phyloP scores from a whole-genome alignment of 805 yeast genomes.

The Blastobotrys parvus region DNA sequence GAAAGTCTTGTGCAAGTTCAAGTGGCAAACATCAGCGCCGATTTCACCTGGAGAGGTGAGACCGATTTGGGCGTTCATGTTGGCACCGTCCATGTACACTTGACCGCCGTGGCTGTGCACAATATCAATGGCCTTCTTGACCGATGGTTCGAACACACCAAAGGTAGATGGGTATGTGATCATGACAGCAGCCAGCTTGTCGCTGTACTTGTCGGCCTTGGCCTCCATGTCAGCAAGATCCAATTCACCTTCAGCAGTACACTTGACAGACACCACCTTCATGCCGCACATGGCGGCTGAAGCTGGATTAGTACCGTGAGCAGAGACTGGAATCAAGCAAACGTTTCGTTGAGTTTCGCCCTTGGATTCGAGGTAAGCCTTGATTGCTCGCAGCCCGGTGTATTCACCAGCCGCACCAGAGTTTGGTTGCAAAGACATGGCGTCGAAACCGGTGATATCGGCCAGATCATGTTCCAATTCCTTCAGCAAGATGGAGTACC shows the following conservation, averaged over 20 bases:
- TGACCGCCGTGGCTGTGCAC: constrained; percentile 88
- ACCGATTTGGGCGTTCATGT: constrained; percentile 99
- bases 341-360: constrained; percentile 73
- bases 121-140: constrained; percentile 73
- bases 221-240: constrained; percentile 67
- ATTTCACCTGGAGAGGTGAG: constrained; percentile 94
- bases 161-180: constrained; percentile 96
- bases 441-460: constrained; percentile 88
- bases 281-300: constrained; percentile 96
- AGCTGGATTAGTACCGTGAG: constrained; percentile 98
- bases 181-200: constrained; percentile 83
- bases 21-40: constrained; percentile 97
- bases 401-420: constrained; percentile 99
- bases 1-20: constrained; percentile 94
- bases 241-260: constrained; percentile 76
- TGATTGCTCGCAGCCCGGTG: constrained; percentile 83
- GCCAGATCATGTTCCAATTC: constrained; percentile 81
- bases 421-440: constrained; percentile 89
- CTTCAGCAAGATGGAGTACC: constrained; percentile 65
- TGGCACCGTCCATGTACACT: constrained; percentile 97
- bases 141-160: constrained; percentile 91
- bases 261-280: constrained; percentile 87
- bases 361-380: constrained; percentile 58
- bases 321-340: constrained; percentile 92
- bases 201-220: constrained; percentile 63